Evolutionary conservation across 192 early-diverging fungal genomes (phyloP).

Genomic region (Podila minutissima): DNA sequence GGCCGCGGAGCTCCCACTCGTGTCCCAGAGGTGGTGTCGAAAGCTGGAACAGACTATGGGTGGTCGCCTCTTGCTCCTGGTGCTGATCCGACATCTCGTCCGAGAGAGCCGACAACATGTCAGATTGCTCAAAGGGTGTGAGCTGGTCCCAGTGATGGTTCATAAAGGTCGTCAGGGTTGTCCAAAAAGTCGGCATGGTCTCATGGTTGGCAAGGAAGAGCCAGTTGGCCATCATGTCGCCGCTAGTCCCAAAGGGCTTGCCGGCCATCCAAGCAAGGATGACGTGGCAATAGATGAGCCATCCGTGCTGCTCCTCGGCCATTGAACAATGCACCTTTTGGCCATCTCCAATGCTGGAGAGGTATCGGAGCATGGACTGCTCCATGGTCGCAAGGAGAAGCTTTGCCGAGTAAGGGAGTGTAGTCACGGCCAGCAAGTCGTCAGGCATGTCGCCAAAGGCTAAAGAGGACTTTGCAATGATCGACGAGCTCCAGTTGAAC

Average conservation of each 20-base stretch:
- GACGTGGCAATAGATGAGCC: conserved; percentile 59
- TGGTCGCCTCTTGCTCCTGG: not conserved
- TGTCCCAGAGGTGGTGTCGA: conserved; percentile 53
- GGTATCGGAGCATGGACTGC: conserved; percentile 49
- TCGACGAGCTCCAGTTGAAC: conserved; percentile 53
- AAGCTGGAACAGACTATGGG: conserved; percentile 24
- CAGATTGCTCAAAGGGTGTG: conserved; percentile 49
- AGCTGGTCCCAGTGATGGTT: conserved; percentile 39
- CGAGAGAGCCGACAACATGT: conserved; percentile 38
- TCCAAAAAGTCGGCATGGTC: conserved; percentile 42
- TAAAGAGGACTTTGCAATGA: conserved; percentile 31
- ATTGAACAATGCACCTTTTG: conserved; percentile 12
- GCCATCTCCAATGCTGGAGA: conserved; percentile 9
- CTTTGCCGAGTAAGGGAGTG: conserved; percentile 48
- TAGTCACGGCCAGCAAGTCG: conserved; percentile 27
- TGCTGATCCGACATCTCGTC: conserved; percentile 21
- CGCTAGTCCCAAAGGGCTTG: conserved; percentile 35
- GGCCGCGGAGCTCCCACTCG: conserved; percentile 60
- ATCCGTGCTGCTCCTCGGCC: conserved; percentile 43
- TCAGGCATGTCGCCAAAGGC: conserved; percentile 12
- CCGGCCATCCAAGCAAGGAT: conserved; percentile 65
- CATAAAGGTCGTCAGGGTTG: conserved; percentile 43
- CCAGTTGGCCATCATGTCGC: conserved; percentile 33
- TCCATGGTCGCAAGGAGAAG: conserved; percentile 49
- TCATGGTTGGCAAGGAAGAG: conserved; percentile 17